Conservation (phyloP, 2,329 filamentous ascomycete genomes). For the Colletotrichum gloeosporioides region DNA sequence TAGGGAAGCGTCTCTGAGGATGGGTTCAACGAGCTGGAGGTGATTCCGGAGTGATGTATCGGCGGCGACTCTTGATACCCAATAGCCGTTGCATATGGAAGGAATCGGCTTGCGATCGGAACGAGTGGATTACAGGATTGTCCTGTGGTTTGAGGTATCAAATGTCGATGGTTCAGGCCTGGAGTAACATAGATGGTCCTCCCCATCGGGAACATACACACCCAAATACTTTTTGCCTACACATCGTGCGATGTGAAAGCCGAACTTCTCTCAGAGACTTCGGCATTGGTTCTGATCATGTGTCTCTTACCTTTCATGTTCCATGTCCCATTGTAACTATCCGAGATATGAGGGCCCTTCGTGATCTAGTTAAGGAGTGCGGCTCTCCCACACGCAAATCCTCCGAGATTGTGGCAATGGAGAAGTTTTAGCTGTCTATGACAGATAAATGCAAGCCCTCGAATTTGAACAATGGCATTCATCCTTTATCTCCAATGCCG, state of each 20-base stretch:
- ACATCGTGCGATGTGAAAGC: too few relatives aligned
- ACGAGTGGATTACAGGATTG: too few relatives aligned
- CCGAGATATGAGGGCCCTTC: neutral
- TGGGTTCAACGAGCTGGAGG: neutral
- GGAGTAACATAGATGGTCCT: too few relatives aligned
- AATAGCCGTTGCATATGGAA: too few relatives aligned
- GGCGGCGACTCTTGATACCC: neutral
- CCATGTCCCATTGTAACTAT: neutral
- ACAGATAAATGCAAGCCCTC: accelerated
- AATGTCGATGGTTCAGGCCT: too few relatives aligned
- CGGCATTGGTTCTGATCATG: too few relatives aligned
- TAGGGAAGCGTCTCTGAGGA: neutral
- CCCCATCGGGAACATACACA: too few relatives aligned
- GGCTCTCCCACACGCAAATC: neutral
- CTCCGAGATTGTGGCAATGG: accelerated
- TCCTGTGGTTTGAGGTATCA: too few relatives aligned
- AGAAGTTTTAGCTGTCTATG: neutral
- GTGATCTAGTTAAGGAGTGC: neutral
- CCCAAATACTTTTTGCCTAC: too few relatives aligned
- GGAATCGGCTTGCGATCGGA: too few relatives aligned
- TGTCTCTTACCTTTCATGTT: too few relatives aligned
- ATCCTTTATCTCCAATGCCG: neutral
- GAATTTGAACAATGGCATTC: neutral
- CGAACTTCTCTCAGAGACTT: too few relatives aligned
- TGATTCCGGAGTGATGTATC: neutral